These are phyloP conservation scores for Fusarium sacchari DNA, from an alignment of 2,329 filamentous ascomycete species.

Conservation along the genomic window DNA sequence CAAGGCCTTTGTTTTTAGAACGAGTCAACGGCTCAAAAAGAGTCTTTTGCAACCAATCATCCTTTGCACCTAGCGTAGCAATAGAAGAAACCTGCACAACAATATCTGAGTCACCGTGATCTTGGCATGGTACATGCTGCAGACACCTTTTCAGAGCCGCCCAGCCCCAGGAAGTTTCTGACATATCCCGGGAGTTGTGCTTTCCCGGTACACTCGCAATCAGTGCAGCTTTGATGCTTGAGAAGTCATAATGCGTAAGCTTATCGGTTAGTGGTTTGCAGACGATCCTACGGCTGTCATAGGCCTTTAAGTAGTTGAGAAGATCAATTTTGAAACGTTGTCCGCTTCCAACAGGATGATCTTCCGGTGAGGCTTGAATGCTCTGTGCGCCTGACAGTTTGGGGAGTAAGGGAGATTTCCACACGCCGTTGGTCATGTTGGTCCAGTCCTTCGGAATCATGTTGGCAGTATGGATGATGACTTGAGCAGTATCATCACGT, in stretches of 20 bases:
- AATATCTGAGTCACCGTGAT: conserved; percentile 57
- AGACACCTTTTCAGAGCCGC: conserved; percentile 71
- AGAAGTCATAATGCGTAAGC: conserved; percentile 75
- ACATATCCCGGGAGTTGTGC: conserved; percentile 60
- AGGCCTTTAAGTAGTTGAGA: conserved; percentile 75
- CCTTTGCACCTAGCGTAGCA: conserved; percentile 76
- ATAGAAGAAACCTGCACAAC: conserved; percentile 81
- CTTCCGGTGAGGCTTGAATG: background rate
- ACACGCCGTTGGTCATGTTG: conserved; percentile 87
- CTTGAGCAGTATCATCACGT: conserved; percentile 78
- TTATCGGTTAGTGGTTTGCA: conserved; percentile 66
- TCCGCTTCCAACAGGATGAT: conserved; percentile 64
- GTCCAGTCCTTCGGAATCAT: conserved; percentile 90
- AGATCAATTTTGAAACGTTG: conserved; percentile 79
- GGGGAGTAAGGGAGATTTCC: conserved; percentile 78
- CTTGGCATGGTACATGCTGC: conserved; percentile 58
- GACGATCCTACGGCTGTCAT: conserved; percentile 67
- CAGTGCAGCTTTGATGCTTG: conserved; percentile 72
- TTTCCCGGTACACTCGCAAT: conserved; percentile 82
- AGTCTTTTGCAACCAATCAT: conserved; percentile 76
- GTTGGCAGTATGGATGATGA: conserved; percentile 90
- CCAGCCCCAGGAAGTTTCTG: conserved; percentile 80
- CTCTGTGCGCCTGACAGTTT: conserved; percentile 42
- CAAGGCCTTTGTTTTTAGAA: conserved; percentile 40
- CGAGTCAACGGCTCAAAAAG: conserved; percentile 63